phyloP scores from a whole-genome alignment of 106 monocot species.

The Dioscorea zingiberensis region DNA sequence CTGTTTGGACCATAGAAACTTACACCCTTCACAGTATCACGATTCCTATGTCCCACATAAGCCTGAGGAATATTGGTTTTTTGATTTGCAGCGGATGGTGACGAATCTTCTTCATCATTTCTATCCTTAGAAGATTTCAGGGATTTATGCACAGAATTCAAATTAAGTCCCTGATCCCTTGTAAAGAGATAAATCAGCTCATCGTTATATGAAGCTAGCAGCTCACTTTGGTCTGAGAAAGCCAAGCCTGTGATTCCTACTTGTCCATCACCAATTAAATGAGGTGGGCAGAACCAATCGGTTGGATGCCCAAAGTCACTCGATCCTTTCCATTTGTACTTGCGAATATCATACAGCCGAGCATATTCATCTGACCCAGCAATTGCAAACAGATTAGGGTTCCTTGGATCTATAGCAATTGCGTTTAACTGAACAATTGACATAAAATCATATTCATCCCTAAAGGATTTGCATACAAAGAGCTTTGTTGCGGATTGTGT shows the following conservation, averaged over 20 bases:
- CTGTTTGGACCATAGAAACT: constrained; percentile 79
- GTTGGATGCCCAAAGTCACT: constrained; percentile 18
- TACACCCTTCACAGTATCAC: constrained; percentile 81
- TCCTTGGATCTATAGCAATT: constrained; percentile 73
- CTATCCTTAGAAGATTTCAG: constrained; percentile 5
- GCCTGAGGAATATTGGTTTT: constrained; percentile 17
- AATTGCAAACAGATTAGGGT: constrained; percentile 54
- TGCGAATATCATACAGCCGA: constrained; percentile 79
- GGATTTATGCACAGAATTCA: constrained; percentile 21
- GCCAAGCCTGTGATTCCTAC: constrained; percentile 80
- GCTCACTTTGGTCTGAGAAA: constrained; percentile 80
- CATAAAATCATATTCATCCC: constrained; percentile 7
- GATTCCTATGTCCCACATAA: constrained; percentile 62
- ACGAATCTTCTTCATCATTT: constrained; percentile 1
- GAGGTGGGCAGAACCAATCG: constrained; percentile 70
- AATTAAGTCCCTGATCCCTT: constrained; percentile 62
- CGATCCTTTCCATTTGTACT: constrained; percentile 50
- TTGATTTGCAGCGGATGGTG: constrained; percentile 1
- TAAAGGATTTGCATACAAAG: constrained; percentile 59
- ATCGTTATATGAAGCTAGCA: constrained; percentile 60
- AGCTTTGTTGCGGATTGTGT: constrained; percentile 44
- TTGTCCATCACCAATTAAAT: constrained; percentile 54
- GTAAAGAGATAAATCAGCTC: constrained; percentile 87
- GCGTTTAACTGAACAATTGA: constrained; percentile 57
- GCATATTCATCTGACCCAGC: constrained; percentile 77